Base-by-base conservation (phyloP, 176 grass and related monocot species). In the Elaeis guineensis region DNA sequence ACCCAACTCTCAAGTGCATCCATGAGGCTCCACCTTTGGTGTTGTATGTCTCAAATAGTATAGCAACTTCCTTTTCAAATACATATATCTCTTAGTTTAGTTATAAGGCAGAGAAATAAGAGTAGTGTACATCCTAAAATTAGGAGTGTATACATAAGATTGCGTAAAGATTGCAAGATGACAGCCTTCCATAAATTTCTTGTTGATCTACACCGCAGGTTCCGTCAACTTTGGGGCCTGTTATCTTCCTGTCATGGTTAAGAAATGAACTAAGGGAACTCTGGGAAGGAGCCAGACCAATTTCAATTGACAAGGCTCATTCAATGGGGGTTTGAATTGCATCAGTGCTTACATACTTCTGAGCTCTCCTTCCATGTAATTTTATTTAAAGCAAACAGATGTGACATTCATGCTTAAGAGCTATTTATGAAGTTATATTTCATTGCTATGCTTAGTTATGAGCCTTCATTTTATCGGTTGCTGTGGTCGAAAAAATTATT, bases 211-310 rank as follows among this genome's bases (percentile, higher is more conserved):
- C 25, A 51, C 21, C 77, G 69, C 77, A 98, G 87, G 88, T 92
- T 64, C 94, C 88, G 5, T 93, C 88, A 3, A 93, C 88, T 9
- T 68, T 98, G 49, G 94, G 94, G 6, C 94, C 94, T 22, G 82
- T 98, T 6, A 69, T 93, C 65, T 98, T 81, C 72, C 39, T 89
- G 78, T 87, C 81, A 73, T 98, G 88, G 88, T 72, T 78, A 71
- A 80, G 82, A 76, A 89, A 98, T 67, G 88, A 98, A 61, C 61
- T 93, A 21, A 76, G 76, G 73, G 93, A 98, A 69, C 49, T 89
- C 29, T 92, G 94, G 94, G 84, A 92, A 81, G 94, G 94, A 59
- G 80, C 79, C 2, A 68, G 11, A 25, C 61, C 64, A 49, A 75
- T 83, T 69, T 65, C 71, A 48, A 89, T 73, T 17, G 94, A 98